Evolutionary conservation across 2,329 filamentous ascomycete genomes (phyloP).

Genomic region (Coniochaeta sp.): DNA sequence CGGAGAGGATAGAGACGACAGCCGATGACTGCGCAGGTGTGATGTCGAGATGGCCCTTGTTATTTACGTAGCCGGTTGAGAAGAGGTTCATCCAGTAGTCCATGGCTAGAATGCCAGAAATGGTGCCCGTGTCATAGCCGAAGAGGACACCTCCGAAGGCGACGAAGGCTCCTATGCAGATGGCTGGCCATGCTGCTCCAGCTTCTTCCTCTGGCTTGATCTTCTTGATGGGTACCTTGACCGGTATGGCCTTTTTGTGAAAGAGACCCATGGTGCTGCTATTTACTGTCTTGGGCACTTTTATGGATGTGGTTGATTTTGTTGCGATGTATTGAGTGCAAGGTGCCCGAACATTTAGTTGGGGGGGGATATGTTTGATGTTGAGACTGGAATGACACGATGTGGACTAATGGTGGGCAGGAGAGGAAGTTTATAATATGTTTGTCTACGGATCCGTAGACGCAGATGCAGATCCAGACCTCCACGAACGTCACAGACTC

Average conservation of each 20-base stretch:
- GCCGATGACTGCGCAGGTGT: conserved; percentile 50
- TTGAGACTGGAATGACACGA: not conserved
- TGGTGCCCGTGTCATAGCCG: conserved; percentile 52
- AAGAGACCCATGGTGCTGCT: not conserved
- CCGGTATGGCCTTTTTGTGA: not conserved
- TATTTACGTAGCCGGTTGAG: conserved; percentile 42
- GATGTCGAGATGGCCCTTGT: conserved; percentile 33
- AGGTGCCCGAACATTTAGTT: not conserved
- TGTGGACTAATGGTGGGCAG: not conserved
- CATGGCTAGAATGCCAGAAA: conserved; percentile 52
- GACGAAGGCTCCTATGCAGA: conserved; percentile 12
- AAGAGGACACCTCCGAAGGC: conserved; percentile 2
- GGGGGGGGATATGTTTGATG: not conserved
- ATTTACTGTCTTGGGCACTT: not conserved
- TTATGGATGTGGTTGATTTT: not conserved
- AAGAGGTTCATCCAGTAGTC: conserved; percentile 43
- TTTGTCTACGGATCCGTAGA: not conserved
- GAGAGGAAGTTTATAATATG: not conserved
- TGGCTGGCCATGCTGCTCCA: conserved; percentile 4
- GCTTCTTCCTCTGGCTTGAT: conserved; percentile 3
- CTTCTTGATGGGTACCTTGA: not conserved
- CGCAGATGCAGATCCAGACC: not conserved
- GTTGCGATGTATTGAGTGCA: not conserved
- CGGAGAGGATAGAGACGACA: conserved; percentile 68
- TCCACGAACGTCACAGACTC: not conserved